Evolutionary conservation across 768 basidiomycete species (phyloP).

Genomic region (Daedalea quercina): DNA sequence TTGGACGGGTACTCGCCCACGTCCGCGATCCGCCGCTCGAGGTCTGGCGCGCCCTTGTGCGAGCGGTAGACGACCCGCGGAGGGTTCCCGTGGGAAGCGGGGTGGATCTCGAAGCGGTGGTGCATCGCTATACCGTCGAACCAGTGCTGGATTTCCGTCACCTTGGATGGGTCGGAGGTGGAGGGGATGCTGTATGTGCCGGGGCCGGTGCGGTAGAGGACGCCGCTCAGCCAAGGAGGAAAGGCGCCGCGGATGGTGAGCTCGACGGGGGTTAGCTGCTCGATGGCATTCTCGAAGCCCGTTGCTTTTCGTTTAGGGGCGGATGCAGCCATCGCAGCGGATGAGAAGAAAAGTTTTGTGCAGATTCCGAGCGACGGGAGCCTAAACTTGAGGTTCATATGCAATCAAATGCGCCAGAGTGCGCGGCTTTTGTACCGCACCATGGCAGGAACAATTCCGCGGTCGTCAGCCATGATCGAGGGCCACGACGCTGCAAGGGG

Average conservation of each 20-base stretch:
- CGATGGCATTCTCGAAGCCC: conserved; percentile 16
- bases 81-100: conserved; percentile 11
- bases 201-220: conserved; percentile 33
- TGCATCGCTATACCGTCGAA: conserved; percentile 35
- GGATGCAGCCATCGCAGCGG: too few species aligned
- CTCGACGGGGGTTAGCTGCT: conserved; percentile 17
- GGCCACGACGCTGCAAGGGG: too few species aligned
- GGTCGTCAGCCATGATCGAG: too few species aligned
- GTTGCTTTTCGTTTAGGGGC: neutral
- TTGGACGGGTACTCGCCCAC: conserved; percentile 2
- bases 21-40: conserved; percentile 22
- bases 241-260: conserved; percentile 20
- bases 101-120: conserved; percentile 32
- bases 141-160: conserved; percentile 28
- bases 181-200: conserved; percentile 26
- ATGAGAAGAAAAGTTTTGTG: too few species aligned
- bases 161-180: conserved; percentile 11
- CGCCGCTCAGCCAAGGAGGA: conserved; percentile 29
- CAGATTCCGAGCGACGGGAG: too few species aligned
- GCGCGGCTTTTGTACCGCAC: too few species aligned
- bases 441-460: too few species aligned
- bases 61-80: conserved; percentile 28
- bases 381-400: too few species aligned
- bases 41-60: conserved; percentile 23
- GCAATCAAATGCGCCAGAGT: too few species aligned